Evolutionary conservation across 1,284 basidiomycete species (phyloP).

Genomic region (Cutaneotrichosporon sp.): DNA sequence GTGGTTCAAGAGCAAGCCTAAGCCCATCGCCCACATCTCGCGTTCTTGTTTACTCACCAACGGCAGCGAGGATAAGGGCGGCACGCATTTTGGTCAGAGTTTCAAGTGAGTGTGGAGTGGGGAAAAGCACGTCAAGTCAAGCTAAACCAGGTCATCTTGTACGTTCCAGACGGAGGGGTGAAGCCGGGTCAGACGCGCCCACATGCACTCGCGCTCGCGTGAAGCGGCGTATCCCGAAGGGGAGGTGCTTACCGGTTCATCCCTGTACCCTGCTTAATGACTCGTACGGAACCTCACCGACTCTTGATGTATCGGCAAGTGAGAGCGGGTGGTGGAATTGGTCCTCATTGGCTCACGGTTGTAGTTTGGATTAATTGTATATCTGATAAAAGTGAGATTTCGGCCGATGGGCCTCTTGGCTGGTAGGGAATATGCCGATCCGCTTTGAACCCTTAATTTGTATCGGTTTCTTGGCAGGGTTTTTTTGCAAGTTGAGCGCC

Average conservation of each 20-base stretch:
- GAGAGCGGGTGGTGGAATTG: neutral
- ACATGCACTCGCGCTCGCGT: neutral
- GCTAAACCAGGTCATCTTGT: neutral
- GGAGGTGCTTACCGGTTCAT: no score
- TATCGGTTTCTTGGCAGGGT: neutral
- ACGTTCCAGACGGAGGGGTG: neutral
- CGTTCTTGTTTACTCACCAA: conserved; percentile 13
- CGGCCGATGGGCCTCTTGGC: neutral
- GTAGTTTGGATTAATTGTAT: neutral
- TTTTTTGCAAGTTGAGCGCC: neutral
- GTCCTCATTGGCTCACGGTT: neutral
- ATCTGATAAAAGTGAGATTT: neutral
- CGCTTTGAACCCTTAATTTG: neutral
- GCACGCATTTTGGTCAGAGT: conserved; percentile 14
- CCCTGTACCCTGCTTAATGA: neutral
- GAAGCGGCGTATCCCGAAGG: no score
- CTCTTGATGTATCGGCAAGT: neutral
- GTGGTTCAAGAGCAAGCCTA: no score
- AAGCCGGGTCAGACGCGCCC: neutral
- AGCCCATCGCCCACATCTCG: no score
- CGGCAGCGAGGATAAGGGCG: conserved; percentile 15
- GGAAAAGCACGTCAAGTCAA: neutral
- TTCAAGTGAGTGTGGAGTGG: conserved; percentile 1
- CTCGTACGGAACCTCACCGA: no score
- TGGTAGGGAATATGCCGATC: neutral